Base-by-base conservation (phyloP, 2,329 filamentous ascomycete species). In the Fusarium albosuccineum region DNA sequence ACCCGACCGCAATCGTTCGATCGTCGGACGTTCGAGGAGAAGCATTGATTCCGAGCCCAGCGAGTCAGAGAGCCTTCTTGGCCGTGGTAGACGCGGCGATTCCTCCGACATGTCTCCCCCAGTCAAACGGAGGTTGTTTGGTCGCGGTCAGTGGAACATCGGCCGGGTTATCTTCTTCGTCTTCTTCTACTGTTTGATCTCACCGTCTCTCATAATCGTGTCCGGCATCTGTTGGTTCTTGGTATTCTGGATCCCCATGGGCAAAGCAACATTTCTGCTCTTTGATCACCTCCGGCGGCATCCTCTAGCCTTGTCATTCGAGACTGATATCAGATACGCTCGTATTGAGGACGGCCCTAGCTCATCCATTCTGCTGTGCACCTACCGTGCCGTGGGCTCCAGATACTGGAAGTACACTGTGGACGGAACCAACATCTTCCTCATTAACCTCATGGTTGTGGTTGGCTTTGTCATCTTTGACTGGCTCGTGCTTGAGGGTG, bases 391-490 rank as follows among this genome's bases (percentile, higher is more conserved):
- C 42, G 95, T 97, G 11, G 96, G 96, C 11, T 85, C 89, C 70
- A 95, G 95, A 78, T 99, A 99, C 83, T 99, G 97, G 95, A 99
- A 99, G 81, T 99, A 99, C 81, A 99, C 96, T 5, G 86, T 99
- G 60, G 96, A 99, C 76, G 97, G 96, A 57, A 99, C 96, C 64
- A 99, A 99, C 80, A 97, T 99, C 76, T 98, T 99, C 81, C 88
- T 99, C 70, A 97, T 99, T 83, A 99, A 99, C 77, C 87, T 99
- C 59, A 93, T 98, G 82, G 91, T 89, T 11, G 88, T 99, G 16
- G 96, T 99, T n/a, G 82, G 92, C 26, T 97, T 99, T 75, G 92
- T 95, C 74, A 97, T 99, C 66, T 88, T 97, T 68, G 96, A 99
- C 82, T 98, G 95, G 85, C 89, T 89, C 62, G 84, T 99, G 26